Conservation (phyloP, 2,329 filamentous ascomycete genomes). For the Pseudogymnoascus sp. region DNA sequence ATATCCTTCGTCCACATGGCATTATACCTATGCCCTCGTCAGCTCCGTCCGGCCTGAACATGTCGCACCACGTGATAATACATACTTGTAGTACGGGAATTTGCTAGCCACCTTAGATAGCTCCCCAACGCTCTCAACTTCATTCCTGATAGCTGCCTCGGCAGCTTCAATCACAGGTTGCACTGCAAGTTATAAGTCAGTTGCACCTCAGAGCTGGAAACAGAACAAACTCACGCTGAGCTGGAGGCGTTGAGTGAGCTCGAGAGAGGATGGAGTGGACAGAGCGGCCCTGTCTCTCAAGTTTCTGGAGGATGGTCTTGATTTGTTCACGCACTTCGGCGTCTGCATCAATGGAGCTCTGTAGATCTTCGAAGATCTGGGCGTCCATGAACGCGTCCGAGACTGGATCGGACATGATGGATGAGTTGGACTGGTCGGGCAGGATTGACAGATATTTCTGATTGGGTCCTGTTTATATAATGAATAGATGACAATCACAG, state of each 20-base stretch:
- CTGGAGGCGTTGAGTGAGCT: conserved; percentile 76
- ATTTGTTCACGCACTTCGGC: conserved; percentile 73
- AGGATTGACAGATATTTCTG: not conserved
- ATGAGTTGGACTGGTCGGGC: not conserved
- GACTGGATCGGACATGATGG: not conserved
- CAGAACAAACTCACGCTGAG: conserved; percentile 42
- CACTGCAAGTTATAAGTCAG: conserved; percentile 40
- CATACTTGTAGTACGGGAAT: conserved; percentile 91
- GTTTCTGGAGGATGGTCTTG: conserved; percentile 67
- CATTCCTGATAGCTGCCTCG: conserved; percentile 59
- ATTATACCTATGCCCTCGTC: conserved; percentile 55
- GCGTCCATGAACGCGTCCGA: conserved; percentile 43
- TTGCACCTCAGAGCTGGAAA: not conserved
- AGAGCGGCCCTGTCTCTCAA: conserved; percentile 76
- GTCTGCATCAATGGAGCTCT: conserved; percentile 85
- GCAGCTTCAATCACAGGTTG: conserved; percentile 60
- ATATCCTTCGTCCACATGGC: conserved; percentile 74
- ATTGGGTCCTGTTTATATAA: not conserved
- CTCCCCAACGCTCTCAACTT: conserved; percentile 62
- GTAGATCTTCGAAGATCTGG: conserved; percentile 78
- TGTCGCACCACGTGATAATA: not conserved
- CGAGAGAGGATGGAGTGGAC: conserved; percentile 78
- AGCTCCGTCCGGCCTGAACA: conserved; percentile 1
- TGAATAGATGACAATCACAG: not conserved
- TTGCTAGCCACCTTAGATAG: conserved; percentile 68